Evolutionary conservation across 768 basidiomycete species (phyloP).

Genomic region (Candolleomyces efflorescens): DNA sequence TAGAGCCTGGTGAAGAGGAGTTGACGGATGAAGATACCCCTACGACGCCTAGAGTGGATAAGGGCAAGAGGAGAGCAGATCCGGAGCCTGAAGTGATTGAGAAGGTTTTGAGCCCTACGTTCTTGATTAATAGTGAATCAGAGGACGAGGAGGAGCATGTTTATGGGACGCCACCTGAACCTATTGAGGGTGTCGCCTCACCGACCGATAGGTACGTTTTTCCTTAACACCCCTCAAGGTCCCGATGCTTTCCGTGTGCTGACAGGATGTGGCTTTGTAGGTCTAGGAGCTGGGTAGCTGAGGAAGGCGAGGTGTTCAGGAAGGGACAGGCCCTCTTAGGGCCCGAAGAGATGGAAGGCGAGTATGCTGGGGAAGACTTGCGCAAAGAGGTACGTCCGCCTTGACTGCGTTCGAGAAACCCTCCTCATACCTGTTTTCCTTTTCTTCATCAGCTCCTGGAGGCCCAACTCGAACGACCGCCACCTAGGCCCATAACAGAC

Average conservation of each 20-base stretch:
- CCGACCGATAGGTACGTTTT: constrained; percentile 49
- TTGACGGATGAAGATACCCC: constrained; percentile 33
- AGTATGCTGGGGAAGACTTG: constrained; percentile 86
- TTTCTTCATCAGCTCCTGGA: constrained; percentile 66
- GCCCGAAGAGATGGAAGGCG: constrained; percentile 85
- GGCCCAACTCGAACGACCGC: constrained; percentile 83
- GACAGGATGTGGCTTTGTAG: constrained; percentile 26
- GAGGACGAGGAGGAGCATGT: constrained; percentile 49
- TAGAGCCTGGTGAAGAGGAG: constrained; percentile 12
- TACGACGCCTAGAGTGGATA: constrained; percentile 65
- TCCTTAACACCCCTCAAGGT: neutral
- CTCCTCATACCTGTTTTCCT: neutral
- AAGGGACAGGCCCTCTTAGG: constrained; percentile 80
- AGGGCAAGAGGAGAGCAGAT: constrained; percentile 72
- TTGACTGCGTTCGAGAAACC: neutral
- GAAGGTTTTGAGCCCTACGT: constrained; percentile 69
- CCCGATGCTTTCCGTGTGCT: too few species aligned
- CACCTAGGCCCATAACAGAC: constrained; percentile 66
- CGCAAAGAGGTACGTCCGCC: constrained; percentile 59
- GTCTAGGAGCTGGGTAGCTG: constrained; percentile 79
- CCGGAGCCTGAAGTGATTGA: constrained; percentile 65
- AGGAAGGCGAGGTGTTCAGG: constrained; percentile 95
- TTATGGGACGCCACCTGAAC: constrained; percentile 25
- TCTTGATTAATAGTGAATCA: constrained; percentile 40
- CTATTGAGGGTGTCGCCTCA: constrained; percentile 24